These are phyloP conservation scores for Planoprotostelium fungivorum DNA, from an alignment of 78 protist species.

Conservation along the genomic window DNA sequence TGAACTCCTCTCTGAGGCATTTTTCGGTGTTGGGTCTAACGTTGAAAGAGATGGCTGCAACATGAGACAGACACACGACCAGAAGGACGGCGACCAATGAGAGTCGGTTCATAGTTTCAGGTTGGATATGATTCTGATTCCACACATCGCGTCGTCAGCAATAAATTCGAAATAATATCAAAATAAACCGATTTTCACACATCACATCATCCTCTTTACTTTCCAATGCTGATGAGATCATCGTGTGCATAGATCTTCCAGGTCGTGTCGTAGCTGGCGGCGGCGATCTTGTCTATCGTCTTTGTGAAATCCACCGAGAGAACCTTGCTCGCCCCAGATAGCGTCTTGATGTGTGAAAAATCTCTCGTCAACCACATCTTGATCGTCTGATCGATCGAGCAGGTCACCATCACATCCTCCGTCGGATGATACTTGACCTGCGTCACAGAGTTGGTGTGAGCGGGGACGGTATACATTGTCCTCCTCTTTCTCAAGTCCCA, in stretches of 20 bases:
- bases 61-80: background rate
- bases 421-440: conserved; percentile 34
- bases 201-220: too few species aligned
- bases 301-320: background rate
- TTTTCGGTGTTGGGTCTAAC: background rate
- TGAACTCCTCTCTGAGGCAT: background rate
- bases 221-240: background rate
- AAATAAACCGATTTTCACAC: too few species aligned
- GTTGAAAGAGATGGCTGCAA: background rate
- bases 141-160: too few species aligned
- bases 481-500: conserved; percentile 75
- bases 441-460: conserved; percentile 59
- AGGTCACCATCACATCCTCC: background rate
- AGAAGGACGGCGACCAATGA: background rate
- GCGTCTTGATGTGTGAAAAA: background rate
- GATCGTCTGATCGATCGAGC: background rate
- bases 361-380: background rate
- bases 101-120: background rate
- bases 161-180: too few species aligned
- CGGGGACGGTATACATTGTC: conserved; percentile 34
- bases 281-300: background rate
- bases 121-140: background rate
- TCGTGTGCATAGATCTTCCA: background rate
- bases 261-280: background rate
- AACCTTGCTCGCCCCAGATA: background rate